Base-by-base conservation (phyloP, 2,329 filamentous ascomycete genomes). In the Graphilbum fragrans region DNA sequence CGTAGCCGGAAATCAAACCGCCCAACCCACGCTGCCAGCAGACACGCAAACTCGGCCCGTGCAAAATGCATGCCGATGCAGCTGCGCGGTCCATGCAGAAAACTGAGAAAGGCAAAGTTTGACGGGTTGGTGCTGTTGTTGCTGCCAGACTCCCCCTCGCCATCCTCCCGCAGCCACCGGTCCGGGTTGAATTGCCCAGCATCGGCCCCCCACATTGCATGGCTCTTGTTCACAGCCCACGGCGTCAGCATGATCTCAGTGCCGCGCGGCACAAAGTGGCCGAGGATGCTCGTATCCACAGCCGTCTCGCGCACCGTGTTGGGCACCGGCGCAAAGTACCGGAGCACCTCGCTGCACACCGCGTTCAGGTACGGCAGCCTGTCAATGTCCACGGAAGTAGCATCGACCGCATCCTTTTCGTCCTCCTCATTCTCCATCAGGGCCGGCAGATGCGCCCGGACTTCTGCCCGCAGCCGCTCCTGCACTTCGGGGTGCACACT, bases 21-120 rank as follows among this genome's bases (percentile, higher is more conserved):
- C 1, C 86, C 86, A 4, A 90, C 71, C 69, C 83, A 77, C 9
- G 75, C 71, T 19, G 86, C 87, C 37, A 95, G 56, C 47, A 95
- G 62, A 55, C 82, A 90, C 9, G 85, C 86, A 59, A 94, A 84
- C 65, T 95, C 90, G 1, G 81, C 77, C 55, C 77, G 81, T 0
- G 88, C 83, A 61, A 94, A 94, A 2, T 69, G 68, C 58, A 80
- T 73, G 0, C 87, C 88, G 50, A 94, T 94, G 55, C 88, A 94
- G 54, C 80, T 83, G 41, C 87, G 67, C 2, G 87, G 86, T 0
- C 88, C 88, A 56, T 94, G 86, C 44, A 94, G 58, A 61, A 94
- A 94, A 0, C 85, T 90, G 60, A 90, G 56, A 52, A 82, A 80
- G 1, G 80, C 74, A 56, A 82, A 94, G 58, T 90, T 92, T 49